Percentiles rank a stretch among this genome's conserved stretches.
phyloP scores from a whole-genome alignment of 2,329 filamentous ascomycete species.

The Hymenoscyphus fructigenus region DNA sequence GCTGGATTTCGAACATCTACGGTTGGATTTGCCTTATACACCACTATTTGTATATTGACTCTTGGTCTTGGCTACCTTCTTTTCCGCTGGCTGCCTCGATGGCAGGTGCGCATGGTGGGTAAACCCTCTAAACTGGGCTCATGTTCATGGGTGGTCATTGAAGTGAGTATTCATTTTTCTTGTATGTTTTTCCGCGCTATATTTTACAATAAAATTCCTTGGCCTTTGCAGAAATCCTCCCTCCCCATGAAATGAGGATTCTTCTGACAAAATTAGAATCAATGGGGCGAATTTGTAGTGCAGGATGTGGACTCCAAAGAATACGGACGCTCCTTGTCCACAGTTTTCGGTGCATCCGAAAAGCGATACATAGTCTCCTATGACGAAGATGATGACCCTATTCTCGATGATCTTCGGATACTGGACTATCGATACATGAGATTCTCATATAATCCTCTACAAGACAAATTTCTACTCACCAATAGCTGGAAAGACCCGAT shows the following conservation, averaged over 20 bases:
- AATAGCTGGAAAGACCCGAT: constrained; percentile 92
- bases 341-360: constrained; percentile 65
- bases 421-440: constrained; percentile 93
- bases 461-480: constrained; percentile 83
- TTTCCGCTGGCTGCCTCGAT: constrained; percentile 85
- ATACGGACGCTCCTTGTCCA: constrained; percentile 57
- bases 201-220: background rate
- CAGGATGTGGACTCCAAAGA: constrained; percentile 59
- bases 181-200: background rate
- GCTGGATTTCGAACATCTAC: constrained; percentile 83
- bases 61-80: constrained; percentile 79
- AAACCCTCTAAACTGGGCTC: constrained; percentile 65
- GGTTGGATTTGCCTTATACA: constrained; percentile 67
- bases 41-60: constrained; percentile 68
- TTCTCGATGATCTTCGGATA: constrained; percentile 71
- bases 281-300: constrained; percentile 91
- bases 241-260: background rate
- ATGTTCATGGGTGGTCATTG: constrained; percentile 89
- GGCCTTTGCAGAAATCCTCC: background rate
- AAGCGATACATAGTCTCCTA: constrained; percentile 58
- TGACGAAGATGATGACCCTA: constrained; percentile 75
- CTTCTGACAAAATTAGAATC: constrained; percentile 59
- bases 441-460: constrained; percentile 84
- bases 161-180: constrained; percentile 51
- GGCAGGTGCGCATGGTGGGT: constrained; percentile 77